Evolutionary conservation across 805 yeast species (phyloP).

Genomic region (Starmera caribaea): DNA sequence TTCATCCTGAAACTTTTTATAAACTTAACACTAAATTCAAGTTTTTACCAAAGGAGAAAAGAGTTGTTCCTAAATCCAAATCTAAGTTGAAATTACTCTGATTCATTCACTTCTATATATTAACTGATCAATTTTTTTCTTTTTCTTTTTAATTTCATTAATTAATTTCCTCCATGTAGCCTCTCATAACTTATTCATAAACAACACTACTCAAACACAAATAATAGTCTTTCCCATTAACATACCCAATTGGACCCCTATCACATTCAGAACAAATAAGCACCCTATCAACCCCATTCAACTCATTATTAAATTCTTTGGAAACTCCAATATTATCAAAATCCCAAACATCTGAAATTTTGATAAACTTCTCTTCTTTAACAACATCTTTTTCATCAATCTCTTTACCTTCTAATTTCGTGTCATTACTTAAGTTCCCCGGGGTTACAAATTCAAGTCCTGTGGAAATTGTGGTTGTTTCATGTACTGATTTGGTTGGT

Average conservation of each 20-base stretch:
- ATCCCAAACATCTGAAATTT: constrained; percentile 59
- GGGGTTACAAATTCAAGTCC: no score
- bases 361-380: constrained; percentile 23
- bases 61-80: not conserved
- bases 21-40: no score
- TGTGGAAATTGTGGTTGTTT: no score
- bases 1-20: no score
- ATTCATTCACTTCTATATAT: no score
- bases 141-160: not conserved
- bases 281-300: constrained; percentile 26
- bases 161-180: not conserved
- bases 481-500: constrained; percentile 2
- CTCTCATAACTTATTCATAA: constrained; percentile 22
- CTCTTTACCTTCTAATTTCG: not conserved
- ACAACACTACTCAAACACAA: constrained; percentile 37
- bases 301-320: constrained; percentile 11
- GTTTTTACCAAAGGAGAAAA: no score
- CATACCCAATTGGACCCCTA: constrained; percentile 69
- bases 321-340: constrained; percentile 77
- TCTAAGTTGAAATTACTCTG: no score
- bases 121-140: not conserved
- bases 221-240: constrained; percentile 31
- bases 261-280: constrained; percentile 72
- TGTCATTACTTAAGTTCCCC: no score
- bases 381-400: constrained; percentile 1